Evolutionary conservation across 2,329 filamentous ascomycete species (phyloP).

Genomic region (Monilinia aucupariae): DNA sequence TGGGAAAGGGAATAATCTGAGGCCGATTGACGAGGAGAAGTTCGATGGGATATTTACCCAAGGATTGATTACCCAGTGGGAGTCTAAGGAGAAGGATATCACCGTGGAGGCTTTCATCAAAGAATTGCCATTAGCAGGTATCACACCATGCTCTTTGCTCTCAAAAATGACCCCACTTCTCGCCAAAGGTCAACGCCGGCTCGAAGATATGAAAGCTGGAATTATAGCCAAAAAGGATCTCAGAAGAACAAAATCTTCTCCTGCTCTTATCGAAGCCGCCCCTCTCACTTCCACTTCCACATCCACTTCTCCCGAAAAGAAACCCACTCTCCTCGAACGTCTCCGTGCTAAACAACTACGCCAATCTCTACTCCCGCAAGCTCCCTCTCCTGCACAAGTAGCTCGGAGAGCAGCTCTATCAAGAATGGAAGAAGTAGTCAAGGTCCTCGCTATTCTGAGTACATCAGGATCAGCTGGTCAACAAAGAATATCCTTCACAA

Average conservation of each 20-base stretch:
- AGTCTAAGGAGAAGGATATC: constrained; percentile 23
- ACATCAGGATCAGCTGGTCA: constrained; percentile 46
- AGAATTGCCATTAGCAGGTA: constrained; percentile 50
- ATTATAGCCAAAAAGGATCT: constrained; percentile 49
- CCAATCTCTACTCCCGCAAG: constrained; percentile 40
- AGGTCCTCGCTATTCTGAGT: constrained; percentile 62
- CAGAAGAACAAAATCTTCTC: constrained; percentile 36
- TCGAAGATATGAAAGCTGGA: constrained; percentile 63
- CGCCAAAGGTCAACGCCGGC: constrained; percentile 60
- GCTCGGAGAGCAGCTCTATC: constrained; percentile 60
- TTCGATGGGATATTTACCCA: constrained; percentile 51
- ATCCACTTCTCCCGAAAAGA: constrained; percentile 37
- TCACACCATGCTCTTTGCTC: constrained; percentile 48
- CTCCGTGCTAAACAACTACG: constrained; percentile 65
- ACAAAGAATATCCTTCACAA: constrained; percentile 58
- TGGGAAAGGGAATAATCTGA: constrained; percentile 31
- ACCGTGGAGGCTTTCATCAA: constrained; percentile 43
- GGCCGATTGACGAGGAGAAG: constrained; percentile 45
- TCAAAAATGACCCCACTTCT: constrained; percentile 52
- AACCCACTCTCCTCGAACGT: constrained; percentile 67
- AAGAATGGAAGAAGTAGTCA: constrained; percentile 61
- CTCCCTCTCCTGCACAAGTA: constrained; percentile 50
- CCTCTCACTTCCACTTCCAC: background rate
- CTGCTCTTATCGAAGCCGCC: background rate
- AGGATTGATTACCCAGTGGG: constrained; percentile 46